phyloP scores from a whole-genome alignment of 805 yeast genomes.

The Lachancea kluyveri region DNA sequence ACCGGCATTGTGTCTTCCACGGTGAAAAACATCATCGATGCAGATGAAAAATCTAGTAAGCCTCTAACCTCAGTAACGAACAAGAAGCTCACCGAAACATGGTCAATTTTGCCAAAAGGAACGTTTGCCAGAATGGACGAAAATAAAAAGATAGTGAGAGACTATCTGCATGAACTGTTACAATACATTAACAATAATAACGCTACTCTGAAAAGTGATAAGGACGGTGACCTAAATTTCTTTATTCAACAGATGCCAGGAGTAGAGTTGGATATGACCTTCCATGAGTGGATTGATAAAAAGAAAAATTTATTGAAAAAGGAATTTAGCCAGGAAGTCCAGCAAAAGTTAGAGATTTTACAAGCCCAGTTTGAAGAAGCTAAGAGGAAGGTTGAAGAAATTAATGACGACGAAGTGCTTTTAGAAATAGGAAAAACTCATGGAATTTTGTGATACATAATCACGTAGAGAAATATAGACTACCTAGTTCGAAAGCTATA shows the following conservation, averaged over 20 bases:
- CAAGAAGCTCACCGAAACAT: too few species aligned
- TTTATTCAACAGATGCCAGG: slow-evolving; percentile 67
- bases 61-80: too few species aligned
- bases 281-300: slow-evolving; percentile 61
- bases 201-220: slow-evolving; percentile 40
- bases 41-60: too few species aligned
- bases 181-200: slow-evolving; percentile 22
- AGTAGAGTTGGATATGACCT: slow-evolving; percentile 59
- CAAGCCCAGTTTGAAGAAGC: slow-evolving; percentile 21
- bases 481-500: too few species aligned
- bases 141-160: slow-evolving; percentile 13
- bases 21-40: too few species aligned
- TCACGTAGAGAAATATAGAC: neutral
- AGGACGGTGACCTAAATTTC: slow-evolving; percentile 56
- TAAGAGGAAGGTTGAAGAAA: slow-evolving; percentile 7
- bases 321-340: slow-evolving; percentile 43
- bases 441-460: neutral
- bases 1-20: too few species aligned
- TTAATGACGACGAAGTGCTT: slow-evolving; percentile 16
- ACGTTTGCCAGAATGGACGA: slow-evolving; percentile 9
- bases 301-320: slow-evolving; percentile 43
- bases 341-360: slow-evolving; percentile 41
- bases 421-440: slow-evolving; percentile 11
- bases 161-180: slow-evolving; percentile 23
- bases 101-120: too few species aligned